Base-by-base conservation (phyloP, 1,139 yeast genomes). In the Zygoascus hellenicus region DNA sequence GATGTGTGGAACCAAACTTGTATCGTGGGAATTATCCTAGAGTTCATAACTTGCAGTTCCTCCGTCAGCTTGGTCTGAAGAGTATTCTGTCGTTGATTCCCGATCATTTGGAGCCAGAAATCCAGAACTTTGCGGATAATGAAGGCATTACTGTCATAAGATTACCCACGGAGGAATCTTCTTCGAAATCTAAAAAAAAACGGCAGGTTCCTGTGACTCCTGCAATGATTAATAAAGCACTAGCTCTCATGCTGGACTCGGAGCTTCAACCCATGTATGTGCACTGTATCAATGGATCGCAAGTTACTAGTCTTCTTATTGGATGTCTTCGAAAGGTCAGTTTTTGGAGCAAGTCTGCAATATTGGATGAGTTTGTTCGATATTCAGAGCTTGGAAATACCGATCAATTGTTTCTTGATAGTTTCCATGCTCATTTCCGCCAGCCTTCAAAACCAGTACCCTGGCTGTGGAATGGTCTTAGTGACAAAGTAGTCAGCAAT, bases 1-100 rank as follows among this genome's bases (percentile, higher is more conserved):
- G 81, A 44, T 73, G 79, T 6, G 80, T 89, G 1, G 86, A 84
- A 58, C 79, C 85, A 1, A 72, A 76, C 47, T 69, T 90, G 3
- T 85, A 81, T 59, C 70, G 97, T 43, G 97, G 97, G 0, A 83
- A 95, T 1, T 86, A 85, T 58, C 97, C 97, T 1, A 75, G 94
- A 47, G 78, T 79, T 45, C 76, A 82, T 49, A 89, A 88, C 61
- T 73, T 77, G 50, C 74, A 81, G n/a, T 92, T 83, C 60, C 69
- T 92, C n/a, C 70, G 75, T 54, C 74, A 88, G 30, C 71, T 89
- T 33, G 69, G 76, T 38, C 71, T 92, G 47, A 80, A 75, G 59
- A 84, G 92, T 9, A 81, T 92, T 45, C 71, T 92, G 9, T 83
- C 95, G 2, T 64, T 92, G 49, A 84, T 95, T 0, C 95, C 97